These are phyloP conservation scores for maize (Zea mays) DNA, from an alignment of 176 grass and related monocot genomes.

Conservation along the genomic window Zm-B73-REFERENCE-NAM-5.0 NC_050100.1:223951001-223951500, in stretches of 20 bases:
- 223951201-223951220: conserved; percentile 42
- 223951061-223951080: conserved; percentile 55
- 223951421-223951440: conserved; percentile 88
- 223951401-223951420: conserved; percentile 76
- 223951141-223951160: conserved; percentile 91
- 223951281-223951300: conserved; percentile 96
- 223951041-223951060: conserved; percentile 48
- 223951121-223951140: conserved; percentile 68
- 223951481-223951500: conserved; percentile 76
- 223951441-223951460: conserved; percentile 87
- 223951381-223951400: conserved; percentile 88
- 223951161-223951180: conserved; percentile 92
- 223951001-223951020: conserved; percentile 33
- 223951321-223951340: conserved; percentile 69
- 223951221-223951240: conserved; percentile 91
- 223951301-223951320: conserved; percentile 83
- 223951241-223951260: conserved; percentile 88
- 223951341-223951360: conserved; percentile 69
- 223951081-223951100: conserved; percentile 78
- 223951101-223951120: conserved; percentile 53
- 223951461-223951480: conserved; percentile 55
- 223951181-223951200: conserved; percentile 73
- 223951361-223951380: conserved; percentile 69
- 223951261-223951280: conserved; percentile 31
- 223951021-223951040: conserved; percentile 49